Percentiles rank a stretch among this genome's conserved stretches.
phyloP scores from a whole-genome alignment of 805 yeast genomes.

The Grigorovia yakushimaensis region DNA sequence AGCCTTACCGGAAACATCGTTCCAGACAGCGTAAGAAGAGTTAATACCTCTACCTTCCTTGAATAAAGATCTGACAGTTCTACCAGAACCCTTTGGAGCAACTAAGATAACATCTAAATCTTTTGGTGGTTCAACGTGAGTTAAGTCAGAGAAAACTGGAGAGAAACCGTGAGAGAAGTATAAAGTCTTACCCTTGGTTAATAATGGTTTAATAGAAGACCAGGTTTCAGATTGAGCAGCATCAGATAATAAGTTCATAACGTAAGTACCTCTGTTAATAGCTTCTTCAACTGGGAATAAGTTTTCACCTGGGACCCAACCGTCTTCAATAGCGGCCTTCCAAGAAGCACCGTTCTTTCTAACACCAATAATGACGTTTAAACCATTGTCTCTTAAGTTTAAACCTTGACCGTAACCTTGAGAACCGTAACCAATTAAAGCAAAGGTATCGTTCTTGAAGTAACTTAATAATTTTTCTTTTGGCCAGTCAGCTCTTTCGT shows the following conservation, averaged over 20 bases:
- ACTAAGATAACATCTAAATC: constrained; percentile 95
- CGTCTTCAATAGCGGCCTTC: constrained; percentile 99
- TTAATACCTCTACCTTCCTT: constrained; percentile 99
- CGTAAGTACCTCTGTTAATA: constrained; percentile 77
- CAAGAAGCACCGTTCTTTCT: constrained; percentile 98
- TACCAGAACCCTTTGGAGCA: constrained; percentile 99
- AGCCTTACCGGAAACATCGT: constrained; percentile 97
- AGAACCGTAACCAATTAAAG: constrained; percentile 98
- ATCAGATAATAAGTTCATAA: constrained; percentile 97
- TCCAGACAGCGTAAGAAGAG: constrained; percentile 99
- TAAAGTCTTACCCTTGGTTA: constrained; percentile 94
- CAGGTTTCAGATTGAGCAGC: constrained; percentile 99
- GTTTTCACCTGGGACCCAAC: constrained; percentile 99
- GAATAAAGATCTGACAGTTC: constrained; percentile 98
- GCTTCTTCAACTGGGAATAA: constrained; percentile 94
- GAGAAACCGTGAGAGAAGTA: constrained; percentile 99
- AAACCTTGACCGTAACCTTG: constrained; percentile 99
- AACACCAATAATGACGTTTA: constrained; percentile 96
- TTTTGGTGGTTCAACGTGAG: constrained; percentile 90
- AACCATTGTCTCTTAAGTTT: constrained; percentile 97
- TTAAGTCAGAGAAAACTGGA: constrained; percentile 96
- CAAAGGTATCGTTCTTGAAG: constrained; percentile 97
- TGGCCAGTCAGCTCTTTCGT: constrained; percentile 99
- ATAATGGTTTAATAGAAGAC: constrained; percentile 73
- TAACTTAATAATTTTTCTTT: constrained; percentile 88